Base-by-base conservation (phyloP, 169 alveolate species). In the Cryptosporidium bovis region DNA sequence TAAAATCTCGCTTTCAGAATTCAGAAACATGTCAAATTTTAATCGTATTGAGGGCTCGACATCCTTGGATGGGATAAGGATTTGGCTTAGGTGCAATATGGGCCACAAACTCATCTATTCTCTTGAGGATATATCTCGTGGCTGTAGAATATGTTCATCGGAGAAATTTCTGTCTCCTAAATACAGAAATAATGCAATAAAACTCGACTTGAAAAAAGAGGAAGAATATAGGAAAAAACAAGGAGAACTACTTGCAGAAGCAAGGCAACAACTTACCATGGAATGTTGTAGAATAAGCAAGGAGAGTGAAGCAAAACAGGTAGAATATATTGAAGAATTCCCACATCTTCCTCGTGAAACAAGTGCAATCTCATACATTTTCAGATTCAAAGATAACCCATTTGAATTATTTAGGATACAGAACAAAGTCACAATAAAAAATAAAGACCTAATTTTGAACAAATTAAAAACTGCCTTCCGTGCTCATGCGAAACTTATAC, bases 51-150 rank as follows among this genome's bases (percentile, higher is more conserved):
- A 77, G 20, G 40, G 71, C 40, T 29, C 87, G 5, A 60, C 44
- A 44, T 20, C 65, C 64, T 5, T 62, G 3, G 71, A 77, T 16
- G 87, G 87, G 33, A 60, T 77, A 16, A 56, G 87, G 27, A 77
- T 77, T 24, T 77, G 87, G 87, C 53, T 77, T 40, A 77, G 71
- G 29, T 77, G 87, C 40, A 77, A 60, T 36, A 77, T 77, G 87
- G 87, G 87, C 13, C 87, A 77, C 31, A 77, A 77, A 44, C 71
- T 77, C 15, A 62, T 48, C 18, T 77, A 62, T 77, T 33, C 69
- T 7, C 48, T 77, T 48, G 51, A 77, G 56, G 87, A 77, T 40
- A 62, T 77, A 44, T 33, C 69, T 29, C 50, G 69, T 20, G 87
- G 87, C 2, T 77, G 87, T 24, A 56, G 71, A 34, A 56, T 77